Conservation (phyloP, 768 basidiomycete genomes). For the Paxillus involutus region DNA sequence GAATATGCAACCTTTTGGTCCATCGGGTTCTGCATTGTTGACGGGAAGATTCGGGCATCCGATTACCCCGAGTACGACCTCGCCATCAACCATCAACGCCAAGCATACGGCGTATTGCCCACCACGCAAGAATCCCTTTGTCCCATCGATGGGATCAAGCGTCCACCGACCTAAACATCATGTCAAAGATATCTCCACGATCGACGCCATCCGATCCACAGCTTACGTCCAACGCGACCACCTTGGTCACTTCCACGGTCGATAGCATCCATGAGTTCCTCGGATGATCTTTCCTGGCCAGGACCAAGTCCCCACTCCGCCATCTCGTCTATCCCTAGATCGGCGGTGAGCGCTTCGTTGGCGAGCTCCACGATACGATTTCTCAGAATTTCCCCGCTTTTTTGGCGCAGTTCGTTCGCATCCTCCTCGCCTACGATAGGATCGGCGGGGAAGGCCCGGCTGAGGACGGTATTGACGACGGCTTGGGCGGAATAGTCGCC, state of each 20-base stretch:
- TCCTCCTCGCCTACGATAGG: slow-evolving; percentile 96
- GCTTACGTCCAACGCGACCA: slow-evolving; percentile 71
- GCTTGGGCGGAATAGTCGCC: slow-evolving; percentile 95
- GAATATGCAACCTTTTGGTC: slow-evolving; percentile 77
- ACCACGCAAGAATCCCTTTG: slow-evolving; percentile 89
- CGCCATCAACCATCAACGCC: slow-evolving; percentile 74
- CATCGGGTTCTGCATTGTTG: slow-evolving; percentile 49
- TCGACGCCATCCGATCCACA: background rate
- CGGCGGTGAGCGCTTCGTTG: slow-evolving; percentile 68
- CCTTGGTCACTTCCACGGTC: slow-evolving; percentile 80
- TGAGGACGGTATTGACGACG: slow-evolving; percentile 80
- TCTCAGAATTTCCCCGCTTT: slow-evolving; percentile 43
- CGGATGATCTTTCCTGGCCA: slow-evolving; percentile 47
- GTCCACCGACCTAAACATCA: slow-evolving; percentile 72
- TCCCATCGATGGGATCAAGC: slow-evolving; percentile 89
- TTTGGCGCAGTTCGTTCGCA: slow-evolving; percentile 68
- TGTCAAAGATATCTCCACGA: background rate
- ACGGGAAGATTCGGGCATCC: slow-evolving; percentile 91
- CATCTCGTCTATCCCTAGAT: slow-evolving; percentile 54
- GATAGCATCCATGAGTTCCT: slow-evolving; percentile 78
- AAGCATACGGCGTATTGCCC: slow-evolving; percentile 94
- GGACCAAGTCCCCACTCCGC: slow-evolving; percentile 74
- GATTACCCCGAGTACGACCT: slow-evolving; percentile 81
- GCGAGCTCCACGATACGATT: slow-evolving; percentile 79
- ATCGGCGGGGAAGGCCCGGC: slow-evolving; percentile 77